phyloP scores from a whole-genome alignment of 495 filamentous ascomycete genomes.

The Annulohypoxylon bovei region DNA sequence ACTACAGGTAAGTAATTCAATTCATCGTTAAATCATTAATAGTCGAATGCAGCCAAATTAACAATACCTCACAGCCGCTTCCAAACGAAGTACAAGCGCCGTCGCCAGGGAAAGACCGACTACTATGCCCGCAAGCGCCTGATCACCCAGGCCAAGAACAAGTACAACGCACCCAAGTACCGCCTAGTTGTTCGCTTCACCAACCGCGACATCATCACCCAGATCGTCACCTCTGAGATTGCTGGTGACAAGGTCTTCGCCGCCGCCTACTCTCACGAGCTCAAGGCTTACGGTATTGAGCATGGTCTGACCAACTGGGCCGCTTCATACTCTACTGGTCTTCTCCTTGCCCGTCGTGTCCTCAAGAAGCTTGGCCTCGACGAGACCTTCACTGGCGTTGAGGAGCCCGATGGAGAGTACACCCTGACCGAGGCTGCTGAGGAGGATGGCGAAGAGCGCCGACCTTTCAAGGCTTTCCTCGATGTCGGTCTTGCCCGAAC shows the following conservation, averaged over 20 bases:
- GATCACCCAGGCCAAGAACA: conserved; percentile 99
- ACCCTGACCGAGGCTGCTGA: conserved; percentile 91
- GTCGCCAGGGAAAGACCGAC: conserved; percentile 97
- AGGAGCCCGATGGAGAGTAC: conserved; percentile 95
- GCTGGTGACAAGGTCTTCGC: conserved; percentile 95
- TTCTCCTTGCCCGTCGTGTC: conserved; percentile 94
- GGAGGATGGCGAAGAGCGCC: conserved; percentile 80
- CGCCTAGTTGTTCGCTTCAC: conserved; percentile 99
- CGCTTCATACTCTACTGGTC: conserved; percentile 94
- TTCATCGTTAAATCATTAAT: not conserved
- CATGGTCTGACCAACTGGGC: conserved; percentile 99
- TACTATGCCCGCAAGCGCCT: conserved; percentile 99
- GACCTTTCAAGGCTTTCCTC: conserved; percentile 98
- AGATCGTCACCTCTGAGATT: conserved; percentile 97
- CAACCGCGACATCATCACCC: conserved; percentile 98
- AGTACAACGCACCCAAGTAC: conserved; percentile 99
- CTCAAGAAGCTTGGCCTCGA: conserved; percentile 96
- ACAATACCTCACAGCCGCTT: conserved; percentile 75
- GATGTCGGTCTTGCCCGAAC: conserved; percentile 97
- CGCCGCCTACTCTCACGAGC: conserved; percentile 96
- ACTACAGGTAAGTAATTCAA: conserved; percentile 82
- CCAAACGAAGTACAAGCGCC: conserved; percentile 99
- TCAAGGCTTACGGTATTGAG: conserved; percentile 93
- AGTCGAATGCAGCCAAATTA: not conserved
- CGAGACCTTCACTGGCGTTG: conserved; percentile 89